Percentiles rank a stretch among this genome's conserved stretches.
These are phyloP conservation scores for Sporisorium exsertum DNA, from an alignment of 1,284 basidiomycete genomes.

Conservation along the genomic window DNA sequence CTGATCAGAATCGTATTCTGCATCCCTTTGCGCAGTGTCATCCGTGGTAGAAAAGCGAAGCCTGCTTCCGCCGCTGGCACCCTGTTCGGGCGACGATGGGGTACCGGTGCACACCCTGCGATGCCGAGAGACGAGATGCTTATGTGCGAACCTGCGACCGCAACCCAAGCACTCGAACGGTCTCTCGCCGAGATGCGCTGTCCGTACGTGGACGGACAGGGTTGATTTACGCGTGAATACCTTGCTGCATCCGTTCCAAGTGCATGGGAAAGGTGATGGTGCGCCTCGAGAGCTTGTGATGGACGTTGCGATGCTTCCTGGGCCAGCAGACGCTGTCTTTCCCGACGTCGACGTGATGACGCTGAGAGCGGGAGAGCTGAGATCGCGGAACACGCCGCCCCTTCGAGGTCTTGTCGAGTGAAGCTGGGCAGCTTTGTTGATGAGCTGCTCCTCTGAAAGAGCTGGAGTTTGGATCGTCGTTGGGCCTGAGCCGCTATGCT, in stretches of 20 bases:
- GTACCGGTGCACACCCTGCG: constrained; percentile 26
- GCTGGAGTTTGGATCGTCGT: neutral
- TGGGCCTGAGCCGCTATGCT: neutral
- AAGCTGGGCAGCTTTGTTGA: constrained; percentile 34
- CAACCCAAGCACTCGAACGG: constrained; percentile 50
- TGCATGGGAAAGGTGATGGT: constrained; percentile 20
- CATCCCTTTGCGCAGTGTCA: neutral
- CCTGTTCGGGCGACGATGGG: constrained; percentile 14
- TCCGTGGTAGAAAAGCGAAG: constrained; percentile 29
- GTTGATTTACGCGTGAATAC: constrained; percentile 42
- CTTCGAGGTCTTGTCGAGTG: constrained; percentile 26
- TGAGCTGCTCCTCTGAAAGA: constrained; percentile 33
- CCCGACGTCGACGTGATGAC: constrained; percentile 18
- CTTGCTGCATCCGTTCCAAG: constrained; percentile 47
- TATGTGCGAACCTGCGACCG: constrained; percentile 49
- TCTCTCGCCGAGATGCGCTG: constrained; percentile 48
- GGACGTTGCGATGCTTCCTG: constrained; percentile 26
- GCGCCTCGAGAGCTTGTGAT: constrained; percentile 8
- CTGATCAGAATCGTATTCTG: constrained; percentile 1
- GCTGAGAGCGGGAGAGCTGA: constrained; percentile 40
- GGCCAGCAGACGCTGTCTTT: constrained; percentile 19
- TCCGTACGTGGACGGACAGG: constrained; percentile 47
- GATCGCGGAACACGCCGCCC: constrained; percentile 36
- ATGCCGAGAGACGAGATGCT: constrained; percentile 52
- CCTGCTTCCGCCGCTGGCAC: constrained; percentile 17